Conservation (phyloP, 768 basidiomycete species). For the Auricularia sp. region DNA sequence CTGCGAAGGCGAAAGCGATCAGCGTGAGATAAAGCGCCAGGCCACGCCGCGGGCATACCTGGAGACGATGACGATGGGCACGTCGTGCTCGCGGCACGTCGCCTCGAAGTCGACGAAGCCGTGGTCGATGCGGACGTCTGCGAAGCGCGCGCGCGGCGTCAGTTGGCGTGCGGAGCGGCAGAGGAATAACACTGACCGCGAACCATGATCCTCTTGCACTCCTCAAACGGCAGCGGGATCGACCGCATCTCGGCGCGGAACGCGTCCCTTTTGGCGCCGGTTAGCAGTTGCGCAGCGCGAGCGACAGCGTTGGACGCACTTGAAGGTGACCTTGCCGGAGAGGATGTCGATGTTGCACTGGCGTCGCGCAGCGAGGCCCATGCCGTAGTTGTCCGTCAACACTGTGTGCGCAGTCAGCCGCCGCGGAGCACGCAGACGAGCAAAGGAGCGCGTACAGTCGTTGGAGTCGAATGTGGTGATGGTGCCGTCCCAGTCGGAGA, state of each 20-base stretch:
- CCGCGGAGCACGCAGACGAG: background rate
- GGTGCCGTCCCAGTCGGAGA: constrained; percentile 93
- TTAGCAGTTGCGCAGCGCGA: too few relatives aligned
- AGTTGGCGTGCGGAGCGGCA: background rate
- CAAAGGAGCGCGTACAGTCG: constrained; percentile 49
- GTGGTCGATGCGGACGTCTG: constrained; percentile 77
- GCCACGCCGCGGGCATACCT: constrained; percentile 31
- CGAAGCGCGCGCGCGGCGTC: background rate
- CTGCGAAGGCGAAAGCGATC: constrained; percentile 25
- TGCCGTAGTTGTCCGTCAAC: constrained; percentile 85
- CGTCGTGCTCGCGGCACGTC: constrained; percentile 71
- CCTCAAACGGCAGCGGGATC: constrained; percentile 78
- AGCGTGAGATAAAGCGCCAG: background rate
- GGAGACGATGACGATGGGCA: constrained; percentile 90
- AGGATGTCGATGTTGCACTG: constrained; percentile 66
- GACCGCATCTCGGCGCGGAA: constrained; percentile 64
- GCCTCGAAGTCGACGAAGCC: constrained; percentile 83
- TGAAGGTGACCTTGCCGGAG: constrained; percentile 56
- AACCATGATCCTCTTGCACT: constrained; percentile 64
- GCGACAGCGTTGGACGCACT: constrained; percentile 25
- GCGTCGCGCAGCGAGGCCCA: constrained; percentile 63
- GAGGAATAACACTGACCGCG: background rate
- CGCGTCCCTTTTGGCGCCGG: background rate
- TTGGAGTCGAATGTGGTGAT: constrained; percentile 91
- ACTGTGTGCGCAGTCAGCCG: constrained; percentile 30